Evolutionary conservation across 371 early-diverging fungal genomes (phyloP).

Genomic region (Haplosporangium sp.): DNA sequence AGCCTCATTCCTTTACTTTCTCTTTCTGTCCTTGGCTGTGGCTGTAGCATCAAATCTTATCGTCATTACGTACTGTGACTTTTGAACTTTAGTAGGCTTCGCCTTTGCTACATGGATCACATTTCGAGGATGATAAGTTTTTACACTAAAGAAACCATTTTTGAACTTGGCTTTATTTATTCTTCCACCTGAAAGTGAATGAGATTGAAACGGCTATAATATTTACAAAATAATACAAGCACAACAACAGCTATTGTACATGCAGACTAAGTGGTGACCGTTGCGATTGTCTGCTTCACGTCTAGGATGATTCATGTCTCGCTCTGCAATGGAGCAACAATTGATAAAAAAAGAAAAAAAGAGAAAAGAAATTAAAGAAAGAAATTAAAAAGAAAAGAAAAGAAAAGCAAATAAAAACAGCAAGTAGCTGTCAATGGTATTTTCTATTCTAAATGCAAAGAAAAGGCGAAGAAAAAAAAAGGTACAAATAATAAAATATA

Average conservation of each 20-base stretch:
- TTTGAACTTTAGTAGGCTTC: not conserved
- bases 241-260: conserved; percentile 14
- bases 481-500: not conserved
- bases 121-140: not conserved
- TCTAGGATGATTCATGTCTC: not conserved
- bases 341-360: conserved; percentile 1
- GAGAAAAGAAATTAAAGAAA: not conserved
- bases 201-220: conserved; percentile 1
- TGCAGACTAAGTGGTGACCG: conserved; percentile 1
- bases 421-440: not conserved
- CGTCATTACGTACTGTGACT: too few relatives aligned
- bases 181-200: conserved; percentile 2
- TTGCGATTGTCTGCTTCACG: conserved; percentile 3
- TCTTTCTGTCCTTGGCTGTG: not conserved
- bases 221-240: conserved; percentile 13
- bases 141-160: too few relatives aligned
- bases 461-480: not conserved
- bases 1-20: not conserved
- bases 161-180: not conserved
- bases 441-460: not conserved
- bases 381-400: conserved; percentile 1
- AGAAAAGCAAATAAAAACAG: conserved; percentile 1
- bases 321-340: conserved; percentile 1
- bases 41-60: too few relatives aligned
- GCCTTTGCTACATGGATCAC: not conserved